These are phyloP conservation scores for Verticillium nubilum DNA, from an alignment of 2,329 filamentous ascomycete species.

Conservation along the genomic window DNA sequence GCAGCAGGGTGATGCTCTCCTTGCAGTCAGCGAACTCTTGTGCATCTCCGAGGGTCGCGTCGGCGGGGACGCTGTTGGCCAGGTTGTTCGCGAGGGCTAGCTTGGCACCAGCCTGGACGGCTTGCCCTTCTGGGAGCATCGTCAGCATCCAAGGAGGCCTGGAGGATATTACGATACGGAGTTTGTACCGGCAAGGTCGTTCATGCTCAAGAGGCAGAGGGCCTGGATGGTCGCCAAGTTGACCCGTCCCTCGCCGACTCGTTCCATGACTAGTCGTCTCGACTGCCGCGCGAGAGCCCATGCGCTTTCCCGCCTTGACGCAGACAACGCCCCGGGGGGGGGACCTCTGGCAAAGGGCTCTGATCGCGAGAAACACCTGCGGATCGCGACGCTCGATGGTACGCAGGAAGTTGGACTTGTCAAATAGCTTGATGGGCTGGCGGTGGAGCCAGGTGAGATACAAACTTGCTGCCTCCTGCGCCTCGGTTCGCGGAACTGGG, in stretches of 20 bases:
- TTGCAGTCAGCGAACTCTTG: slow-evolving; percentile 25
- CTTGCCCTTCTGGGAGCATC: slow-evolving; percentile 13
- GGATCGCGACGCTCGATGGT: slow-evolving; percentile 29
- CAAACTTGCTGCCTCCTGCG: slow-evolving; percentile 14
- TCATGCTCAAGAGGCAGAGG: slow-evolving; percentile 28
- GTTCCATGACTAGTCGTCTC: slow-evolving; percentile 23
- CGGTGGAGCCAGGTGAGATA: slow-evolving; percentile 43
- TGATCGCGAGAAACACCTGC: slow-evolving; percentile 25
- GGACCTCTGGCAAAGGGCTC: slow-evolving; percentile 38
- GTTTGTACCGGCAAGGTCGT: slow-evolving; percentile 24
- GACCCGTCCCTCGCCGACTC: slow-evolving; percentile 25
- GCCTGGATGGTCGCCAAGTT: slow-evolving; percentile 32
- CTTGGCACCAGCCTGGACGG: slow-evolving; percentile 15
- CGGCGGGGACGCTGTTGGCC: slow-evolving; percentile 12
- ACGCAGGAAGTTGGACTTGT: slow-evolving; percentile 30
- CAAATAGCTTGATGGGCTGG: slow-evolving; percentile 43
- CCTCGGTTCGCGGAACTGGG: not conserved
- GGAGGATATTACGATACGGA: too few species aligned
- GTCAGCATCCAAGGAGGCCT: too few species aligned
- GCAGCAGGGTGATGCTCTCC: slow-evolving; percentile 35
- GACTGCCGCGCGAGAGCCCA: not conserved
- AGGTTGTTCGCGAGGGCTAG: slow-evolving; percentile 17
- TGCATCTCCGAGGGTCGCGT: slow-evolving; percentile 12
- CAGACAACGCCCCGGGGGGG: slow-evolving; percentile 5
- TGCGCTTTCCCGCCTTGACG: not conserved